Percentiles rank a stretch among this genome's conserved stretches.
Conservation (phyloP, 371 early-diverging fungal species). For the Apophysomyces elegans region DNA sequence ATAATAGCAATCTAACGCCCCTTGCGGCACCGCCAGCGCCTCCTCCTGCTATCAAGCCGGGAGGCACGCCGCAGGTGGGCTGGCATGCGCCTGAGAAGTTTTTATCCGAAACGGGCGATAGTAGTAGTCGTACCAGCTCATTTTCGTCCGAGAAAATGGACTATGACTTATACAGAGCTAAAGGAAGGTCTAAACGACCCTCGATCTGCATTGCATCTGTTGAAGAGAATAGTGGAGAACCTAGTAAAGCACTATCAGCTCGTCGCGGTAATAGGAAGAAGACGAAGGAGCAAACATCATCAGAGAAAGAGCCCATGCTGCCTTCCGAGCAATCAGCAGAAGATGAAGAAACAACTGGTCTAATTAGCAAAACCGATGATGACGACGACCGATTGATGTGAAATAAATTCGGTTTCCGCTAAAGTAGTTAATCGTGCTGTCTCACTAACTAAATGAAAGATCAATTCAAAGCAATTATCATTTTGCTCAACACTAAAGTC, state of each 20-base stretch:
- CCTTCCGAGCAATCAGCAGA: not conserved
- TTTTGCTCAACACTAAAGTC: too few species aligned
- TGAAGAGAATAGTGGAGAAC: not conserved
- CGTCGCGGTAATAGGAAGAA: not conserved
- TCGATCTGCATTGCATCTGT: not conserved
- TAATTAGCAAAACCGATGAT: not conserved
- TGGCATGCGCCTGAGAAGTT: constrained; percentile 1
- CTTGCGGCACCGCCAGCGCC: constrained; percentile 16
- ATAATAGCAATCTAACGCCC: not conserved
- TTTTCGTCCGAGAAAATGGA: constrained; percentile 11
- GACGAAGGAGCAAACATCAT: not conserved
- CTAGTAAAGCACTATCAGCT: not conserved
- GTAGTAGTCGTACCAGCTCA: not conserved
- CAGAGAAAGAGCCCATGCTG: constrained; percentile 7
- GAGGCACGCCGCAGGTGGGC: not conserved
- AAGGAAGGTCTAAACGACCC: constrained; percentile 1
- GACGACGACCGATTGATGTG: not conserved
- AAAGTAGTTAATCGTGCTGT: not conserved
- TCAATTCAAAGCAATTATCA: too few species aligned
- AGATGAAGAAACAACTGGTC: not conserved
- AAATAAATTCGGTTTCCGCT: not conserved
- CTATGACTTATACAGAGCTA: constrained; percentile 2
- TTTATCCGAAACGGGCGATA: not conserved
- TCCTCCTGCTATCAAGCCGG: constrained; percentile 4
- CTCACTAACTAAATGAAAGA: too few species aligned